Evolutionary conservation across 2,329 filamentous ascomycete genomes (phyloP), one percentile per base, ranked within the genome.

Genomic region (Tolypocladium capitatum): DNA sequence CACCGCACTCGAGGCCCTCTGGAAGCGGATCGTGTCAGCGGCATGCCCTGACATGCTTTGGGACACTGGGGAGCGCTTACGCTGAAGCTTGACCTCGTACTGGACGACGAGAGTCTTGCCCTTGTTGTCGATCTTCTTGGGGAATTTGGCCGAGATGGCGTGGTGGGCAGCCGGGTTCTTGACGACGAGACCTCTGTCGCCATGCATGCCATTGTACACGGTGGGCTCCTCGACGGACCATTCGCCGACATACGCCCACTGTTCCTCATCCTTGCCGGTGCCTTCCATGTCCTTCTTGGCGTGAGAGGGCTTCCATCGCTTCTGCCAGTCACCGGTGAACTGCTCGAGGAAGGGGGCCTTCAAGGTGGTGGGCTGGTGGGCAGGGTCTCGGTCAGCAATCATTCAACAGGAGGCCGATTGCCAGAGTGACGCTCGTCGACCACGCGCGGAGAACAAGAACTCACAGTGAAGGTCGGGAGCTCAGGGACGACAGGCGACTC

Each of bases 41-140:
- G 24, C 16, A 10, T 27, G n/a, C 11, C 27, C 10, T 11, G 28
- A 10, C 7, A 21, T 43, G 44, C 16, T 18, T 30, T 1, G 32
- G n/a, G 31, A 38, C 21, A 5, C 18, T 13, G 3, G 24, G 30
- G 16, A n/a, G 34, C 11, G 43, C 85, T 71, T 77, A 94, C 87
- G 88, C 74, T 98, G 92, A 56, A 96, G 86, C 81, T 98, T 98
- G 65, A 97, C 92, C 69, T 98, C 92, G 66, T 98, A 98, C 72
- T 98, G 92, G 47, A 98, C 88, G 58, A 98, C 92, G 46, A 98
- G 80, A 51, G 88, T 86, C 77, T 98, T 94, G 72, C 79, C 89
- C 81, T 91, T 97, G 80, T 94, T 92, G 72, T 96, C 85, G 63
- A 98, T 86, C 71, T 86, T 84, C 78, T 94, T 89, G 66, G 86